phyloP scores from a whole-genome alignment of 176 grass and related monocot genomes.

The Dendrocalamus sinicus region DNA sequence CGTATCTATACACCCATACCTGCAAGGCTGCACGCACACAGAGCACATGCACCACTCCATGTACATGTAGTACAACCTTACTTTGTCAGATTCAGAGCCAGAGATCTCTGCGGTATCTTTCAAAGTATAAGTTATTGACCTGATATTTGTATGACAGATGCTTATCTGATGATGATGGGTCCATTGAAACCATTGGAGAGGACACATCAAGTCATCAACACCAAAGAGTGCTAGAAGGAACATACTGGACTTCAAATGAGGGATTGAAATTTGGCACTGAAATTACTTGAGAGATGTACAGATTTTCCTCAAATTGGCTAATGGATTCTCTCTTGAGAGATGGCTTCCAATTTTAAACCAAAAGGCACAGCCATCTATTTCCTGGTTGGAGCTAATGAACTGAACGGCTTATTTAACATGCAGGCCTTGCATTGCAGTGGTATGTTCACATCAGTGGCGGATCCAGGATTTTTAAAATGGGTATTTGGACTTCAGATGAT shows the following conservation, averaged over 20 bases:
- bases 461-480: no score
- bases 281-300: no score
- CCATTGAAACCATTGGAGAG: not conserved
- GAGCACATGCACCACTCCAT: not conserved
- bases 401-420: no score
- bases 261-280: no score
- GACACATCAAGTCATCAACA: not conserved
- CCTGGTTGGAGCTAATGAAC: no score
- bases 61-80: not conserved
- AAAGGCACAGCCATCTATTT: no score
- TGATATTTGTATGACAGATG: not conserved
- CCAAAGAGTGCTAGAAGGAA: slow-evolving; percentile 28
- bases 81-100: not conserved
- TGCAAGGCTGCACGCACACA: not conserved
- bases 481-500: not conserved
- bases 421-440: no score
- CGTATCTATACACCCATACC: not conserved
- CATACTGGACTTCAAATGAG: not conserved
- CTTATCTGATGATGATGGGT: slow-evolving; percentile 7
- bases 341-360: no score
- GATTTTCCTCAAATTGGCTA: no score
- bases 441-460: no score
- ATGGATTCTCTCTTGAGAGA: no score
- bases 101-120: not conserved
- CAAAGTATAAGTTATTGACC: not conserved